Percentiles rank a stretch among this genome's conserved stretches.
Evolutionary conservation across 2,329 filamentous ascomycete species (phyloP).

Genomic region (Cladosporium austrohemisphaericum): DNA sequence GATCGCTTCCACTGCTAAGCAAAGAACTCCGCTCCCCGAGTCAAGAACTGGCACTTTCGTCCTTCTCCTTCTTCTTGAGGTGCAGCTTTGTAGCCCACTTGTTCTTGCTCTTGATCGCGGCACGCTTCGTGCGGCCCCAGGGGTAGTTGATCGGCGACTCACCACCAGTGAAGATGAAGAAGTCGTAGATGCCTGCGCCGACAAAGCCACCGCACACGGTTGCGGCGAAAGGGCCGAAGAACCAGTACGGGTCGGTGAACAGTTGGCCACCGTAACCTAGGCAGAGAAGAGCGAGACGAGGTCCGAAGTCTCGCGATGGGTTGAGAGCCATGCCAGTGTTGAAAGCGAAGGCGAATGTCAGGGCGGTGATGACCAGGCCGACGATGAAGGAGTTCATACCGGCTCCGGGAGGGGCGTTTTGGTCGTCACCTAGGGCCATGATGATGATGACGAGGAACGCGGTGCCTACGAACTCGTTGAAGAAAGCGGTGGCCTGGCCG

Average conservation of each 20-base stretch:
- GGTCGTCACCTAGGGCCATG: slow-evolving; percentile 35
- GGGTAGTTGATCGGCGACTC: slow-evolving; percentile 52
- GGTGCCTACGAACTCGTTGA: slow-evolving; percentile 47
- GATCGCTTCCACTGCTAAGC: no score
- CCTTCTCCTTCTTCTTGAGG: slow-evolving; percentile 14
- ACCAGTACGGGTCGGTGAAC: slow-evolving; percentile 43
- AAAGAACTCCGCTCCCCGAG: neutral
- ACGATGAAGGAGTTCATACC: slow-evolving; percentile 52
- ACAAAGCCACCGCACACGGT: slow-evolving; percentile 40
- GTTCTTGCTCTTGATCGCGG: slow-evolving; percentile 23
- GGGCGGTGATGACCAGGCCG: slow-evolving; percentile 40
- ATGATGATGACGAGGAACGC: slow-evolving; percentile 41
- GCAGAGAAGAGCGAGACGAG: slow-evolving; percentile 44
- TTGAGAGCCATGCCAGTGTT: slow-evolving; percentile 50
- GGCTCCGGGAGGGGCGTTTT: slow-evolving; percentile 38
- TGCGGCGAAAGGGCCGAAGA: slow-evolving; percentile 45
- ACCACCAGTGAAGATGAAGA: slow-evolving; percentile 47
- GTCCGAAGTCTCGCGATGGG: slow-evolving; percentile 49
- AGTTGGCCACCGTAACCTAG: slow-evolving; percentile 41
- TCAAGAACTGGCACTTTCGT: neutral
- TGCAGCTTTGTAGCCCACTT: slow-evolving; percentile 26
- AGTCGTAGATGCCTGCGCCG: slow-evolving; percentile 48
- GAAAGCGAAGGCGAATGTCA: slow-evolving; percentile 42
- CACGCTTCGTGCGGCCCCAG: slow-evolving; percentile 28
- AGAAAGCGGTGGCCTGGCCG: slow-evolving; percentile 45